Conservation (phyloP, 2,329 filamentous ascomycete genomes). For the Clarireedia paspali region DNA sequence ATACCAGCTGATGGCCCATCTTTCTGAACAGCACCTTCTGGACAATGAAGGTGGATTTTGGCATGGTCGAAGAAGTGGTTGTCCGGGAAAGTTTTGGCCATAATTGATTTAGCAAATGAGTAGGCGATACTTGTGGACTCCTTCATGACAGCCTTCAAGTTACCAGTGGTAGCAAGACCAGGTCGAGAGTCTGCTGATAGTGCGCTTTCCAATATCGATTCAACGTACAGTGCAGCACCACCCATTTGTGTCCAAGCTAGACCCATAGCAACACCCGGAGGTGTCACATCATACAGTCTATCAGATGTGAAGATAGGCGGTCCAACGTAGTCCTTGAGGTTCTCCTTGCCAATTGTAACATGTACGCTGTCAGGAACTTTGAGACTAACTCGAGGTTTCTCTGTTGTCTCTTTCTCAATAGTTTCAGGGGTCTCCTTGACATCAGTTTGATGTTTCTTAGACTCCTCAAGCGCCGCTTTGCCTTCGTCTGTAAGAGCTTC, state of each 20-base stretch:
- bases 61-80: slow-evolving; percentile 97
- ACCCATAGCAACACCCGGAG: slow-evolving; percentile 93
- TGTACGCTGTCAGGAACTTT: slow-evolving; percentile 82
- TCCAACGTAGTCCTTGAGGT: slow-evolving; percentile 93
- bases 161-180: slow-evolving; percentile 84
- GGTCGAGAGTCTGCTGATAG: slow-evolving; percentile 68
- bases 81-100: slow-evolving; percentile 76
- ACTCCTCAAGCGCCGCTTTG: slow-evolving; percentile 66
- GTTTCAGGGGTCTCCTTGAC: slow-evolving; percentile 51
- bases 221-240: slow-evolving; percentile 91
- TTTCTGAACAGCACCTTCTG: slow-evolving; percentile 92
- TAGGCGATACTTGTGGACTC: slow-evolving; percentile 94
- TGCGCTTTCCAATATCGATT: slow-evolving; percentile 85
- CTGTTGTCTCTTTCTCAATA: slow-evolving; percentile 50
- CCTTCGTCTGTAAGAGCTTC: slow-evolving; percentile 79
- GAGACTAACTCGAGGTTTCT: slow-evolving; percentile 65
- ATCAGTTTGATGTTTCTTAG: slow-evolving; percentile 56
- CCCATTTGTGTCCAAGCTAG: slow-evolving; percentile 97
- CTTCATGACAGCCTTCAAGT: slow-evolving; percentile 96
- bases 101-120: slow-evolving; percentile 84
- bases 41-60: slow-evolving; percentile 90
- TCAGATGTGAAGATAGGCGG: slow-evolving; percentile 94
- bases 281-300: slow-evolving; percentile 86
- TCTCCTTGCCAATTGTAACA: slow-evolving; percentile 78
- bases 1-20: slow-evolving; percentile 91